A percentile compares a stretch with the other conserved stretches of the same genome.
These are phyloP conservation scores for Cucurbita moschata DNA, from an alignment of 306 rosid genomes.

Conservation along the genomic window DNA sequence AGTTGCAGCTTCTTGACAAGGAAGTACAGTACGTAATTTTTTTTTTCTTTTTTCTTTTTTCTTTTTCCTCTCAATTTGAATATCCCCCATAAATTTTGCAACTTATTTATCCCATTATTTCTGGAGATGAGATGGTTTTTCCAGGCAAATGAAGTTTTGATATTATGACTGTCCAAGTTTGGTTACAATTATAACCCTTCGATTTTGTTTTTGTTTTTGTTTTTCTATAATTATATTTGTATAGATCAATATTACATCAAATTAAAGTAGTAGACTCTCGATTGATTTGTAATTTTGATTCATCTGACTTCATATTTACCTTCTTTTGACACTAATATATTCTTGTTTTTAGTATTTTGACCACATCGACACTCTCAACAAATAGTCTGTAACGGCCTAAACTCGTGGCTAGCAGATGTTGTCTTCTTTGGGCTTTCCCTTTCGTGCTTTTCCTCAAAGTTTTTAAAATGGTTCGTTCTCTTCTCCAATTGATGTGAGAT, in stretches of 20 bases:
- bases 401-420: accelerated
- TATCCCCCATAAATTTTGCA: neutral
- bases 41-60: neutral
- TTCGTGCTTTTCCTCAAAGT: too few species aligned
- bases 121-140: neutral
- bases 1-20: conserved; percentile 3
- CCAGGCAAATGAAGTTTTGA: conserved; percentile 4
- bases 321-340: neutral
- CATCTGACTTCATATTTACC: neutral
- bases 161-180: neutral
- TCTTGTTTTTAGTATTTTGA: neutral
- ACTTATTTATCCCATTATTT: neutral
- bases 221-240: neutral
- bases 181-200: neutral
- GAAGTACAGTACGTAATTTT: neutral
- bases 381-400: neutral
- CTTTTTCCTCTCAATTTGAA: neutral
- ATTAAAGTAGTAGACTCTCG: neutral
- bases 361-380: neutral
- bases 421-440: too few species aligned
- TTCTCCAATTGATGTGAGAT: too few species aligned
- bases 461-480: too few species aligned
- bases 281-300: neutral
- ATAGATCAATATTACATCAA: neutral
- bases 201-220: neutral